Conservation (phyloP, 2,329 filamentous ascomycete species). For the Phaeoacremonium minimum region DNA sequence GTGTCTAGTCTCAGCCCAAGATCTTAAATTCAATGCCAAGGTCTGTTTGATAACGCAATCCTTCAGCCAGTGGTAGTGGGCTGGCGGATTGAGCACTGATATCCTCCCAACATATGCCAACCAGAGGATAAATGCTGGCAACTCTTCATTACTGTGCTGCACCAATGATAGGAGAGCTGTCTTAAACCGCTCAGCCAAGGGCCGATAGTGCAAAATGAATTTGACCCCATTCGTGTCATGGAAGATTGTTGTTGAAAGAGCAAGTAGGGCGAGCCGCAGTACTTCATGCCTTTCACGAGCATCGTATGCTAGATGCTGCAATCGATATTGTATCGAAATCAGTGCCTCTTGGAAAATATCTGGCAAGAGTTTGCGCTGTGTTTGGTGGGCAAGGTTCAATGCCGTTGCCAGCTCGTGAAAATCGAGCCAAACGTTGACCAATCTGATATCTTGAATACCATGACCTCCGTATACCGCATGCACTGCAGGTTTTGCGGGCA, state of each 20-base stretch:
- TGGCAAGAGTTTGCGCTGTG: constrained; percentile 16
- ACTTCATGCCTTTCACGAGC: constrained; percentile 7
- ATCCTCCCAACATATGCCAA: background rate
- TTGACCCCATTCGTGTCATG: too few species aligned
- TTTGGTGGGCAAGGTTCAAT: constrained; percentile 15
- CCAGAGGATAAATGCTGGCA: background rate
- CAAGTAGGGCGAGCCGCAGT: constrained; percentile 20
- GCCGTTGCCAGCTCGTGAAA: constrained; percentile 21
- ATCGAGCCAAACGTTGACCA: constrained; percentile 20
- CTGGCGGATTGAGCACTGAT: background rate
- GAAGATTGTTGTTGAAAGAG: constrained; percentile 22
- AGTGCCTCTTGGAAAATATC: constrained; percentile 22
- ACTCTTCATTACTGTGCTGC: background rate
- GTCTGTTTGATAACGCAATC: background rate
- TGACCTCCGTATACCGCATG: constrained; percentile 2
- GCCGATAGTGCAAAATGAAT: constrained; percentile 7
- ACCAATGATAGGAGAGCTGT: background rate
- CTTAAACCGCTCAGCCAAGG: background rate
- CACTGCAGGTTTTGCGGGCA: background rate
- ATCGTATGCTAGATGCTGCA: constrained; percentile 18
- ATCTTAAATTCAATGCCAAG: background rate
- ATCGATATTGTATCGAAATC: constrained; percentile 22
- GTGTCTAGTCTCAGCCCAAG: background rate
- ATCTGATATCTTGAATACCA: constrained; percentile 12
- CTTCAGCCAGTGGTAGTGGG: background rate